These are phyloP conservation scores for Tricholoma sp. DNA, from an alignment of 768 basidiomycete genomes.

Conservation along the genomic window DNA sequence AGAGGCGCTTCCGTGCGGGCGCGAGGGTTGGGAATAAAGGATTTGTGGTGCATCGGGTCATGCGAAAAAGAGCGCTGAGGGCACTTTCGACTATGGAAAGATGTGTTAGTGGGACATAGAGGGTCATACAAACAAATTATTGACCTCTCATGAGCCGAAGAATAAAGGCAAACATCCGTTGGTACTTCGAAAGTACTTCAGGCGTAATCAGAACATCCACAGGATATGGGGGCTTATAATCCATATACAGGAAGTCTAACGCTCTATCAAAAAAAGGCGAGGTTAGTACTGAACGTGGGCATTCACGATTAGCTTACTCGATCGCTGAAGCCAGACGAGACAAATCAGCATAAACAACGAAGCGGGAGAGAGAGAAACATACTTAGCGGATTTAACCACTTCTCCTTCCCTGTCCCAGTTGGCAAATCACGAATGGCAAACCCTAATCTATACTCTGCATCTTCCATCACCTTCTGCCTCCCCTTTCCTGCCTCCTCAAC, in stretches of 20 bases:
- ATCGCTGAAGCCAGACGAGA: slow-evolving; percentile 29
- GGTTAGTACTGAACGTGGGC: slow-evolving; percentile 5
- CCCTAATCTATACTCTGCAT: slow-evolving; percentile 72
- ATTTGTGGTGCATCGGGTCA: slow-evolving; percentile 38
- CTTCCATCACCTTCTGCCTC: slow-evolving; percentile 35
- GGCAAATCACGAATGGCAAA: slow-evolving; percentile 80
- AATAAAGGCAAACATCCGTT: slow-evolving; percentile 75
- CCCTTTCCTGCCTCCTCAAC: slow-evolving; percentile 12
- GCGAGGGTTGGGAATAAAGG: slow-evolving; percentile 58
- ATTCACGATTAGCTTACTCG: slow-evolving; percentile 29
- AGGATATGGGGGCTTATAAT: slow-evolving; percentile 84
- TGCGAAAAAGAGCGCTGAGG: slow-evolving; percentile 57
- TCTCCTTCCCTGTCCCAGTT: slow-evolving; percentile 56
- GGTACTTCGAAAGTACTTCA: slow-evolving; percentile 77
- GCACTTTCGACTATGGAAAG: slow-evolving; percentile 57
- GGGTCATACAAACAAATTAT: slow-evolving; percentile 9
- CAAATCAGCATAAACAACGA: neutral
- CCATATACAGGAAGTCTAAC: slow-evolving; percentile 84
- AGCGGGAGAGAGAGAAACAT: slow-evolving; percentile 28
- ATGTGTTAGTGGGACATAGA: slow-evolving; percentile 2
- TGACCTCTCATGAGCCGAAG: slow-evolving; percentile 74
- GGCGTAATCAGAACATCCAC: slow-evolving; percentile 69
- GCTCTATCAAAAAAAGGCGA: slow-evolving; percentile 51
- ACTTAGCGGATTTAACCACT: slow-evolving; percentile 83
- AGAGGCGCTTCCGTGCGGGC: slow-evolving; percentile 45